Conservation (phyloP, 1,139 yeast species). For the Hyphopichia wangnamkhiaoensis region DNA sequence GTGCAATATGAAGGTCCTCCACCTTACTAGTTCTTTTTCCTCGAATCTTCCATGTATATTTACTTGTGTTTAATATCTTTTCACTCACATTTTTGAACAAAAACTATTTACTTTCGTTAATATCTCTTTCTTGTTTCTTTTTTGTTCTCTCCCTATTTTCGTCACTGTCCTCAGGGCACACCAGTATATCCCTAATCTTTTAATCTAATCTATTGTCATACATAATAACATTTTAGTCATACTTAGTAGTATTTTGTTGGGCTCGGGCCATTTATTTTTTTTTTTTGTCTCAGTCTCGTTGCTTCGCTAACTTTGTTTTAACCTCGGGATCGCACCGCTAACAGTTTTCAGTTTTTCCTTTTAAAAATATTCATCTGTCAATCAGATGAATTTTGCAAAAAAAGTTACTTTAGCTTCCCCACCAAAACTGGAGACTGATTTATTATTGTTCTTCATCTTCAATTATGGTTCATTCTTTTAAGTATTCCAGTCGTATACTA, state of each 20-base stretch:
- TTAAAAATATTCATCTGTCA: too few species aligned
- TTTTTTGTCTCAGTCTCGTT: not conserved
- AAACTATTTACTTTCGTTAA: too few species aligned
- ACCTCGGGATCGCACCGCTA: not conserved
- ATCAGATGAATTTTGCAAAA: not conserved
- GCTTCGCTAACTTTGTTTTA: not conserved
- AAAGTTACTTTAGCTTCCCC: too few species aligned
- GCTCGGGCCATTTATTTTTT: not conserved
- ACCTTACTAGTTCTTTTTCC: conserved; percentile 33
- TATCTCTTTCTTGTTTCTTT: too few species aligned
- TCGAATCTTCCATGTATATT: not conserved
- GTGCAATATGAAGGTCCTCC: conserved; percentile 58
- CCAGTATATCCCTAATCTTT: too few species aligned
- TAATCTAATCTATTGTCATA: not conserved
- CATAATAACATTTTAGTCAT: too few species aligned
- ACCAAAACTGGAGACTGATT: too few species aligned
- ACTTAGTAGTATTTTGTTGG: too few species aligned
- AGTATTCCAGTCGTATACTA: not conserved
- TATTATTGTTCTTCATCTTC: too few species aligned
- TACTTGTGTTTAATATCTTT: not conserved
- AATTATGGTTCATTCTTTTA: not conserved
- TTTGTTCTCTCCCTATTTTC: too few species aligned
- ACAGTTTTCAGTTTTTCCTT: too few species aligned
- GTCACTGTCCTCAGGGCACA: too few species aligned
- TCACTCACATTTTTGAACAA: not conserved